Percentiles rank a stretch among this genome's conserved stretches.
These are phyloP conservation scores for Mentha longifolia DNA, from an alignment of 257 asterid species.

Conservation along the genomic window DNA sequence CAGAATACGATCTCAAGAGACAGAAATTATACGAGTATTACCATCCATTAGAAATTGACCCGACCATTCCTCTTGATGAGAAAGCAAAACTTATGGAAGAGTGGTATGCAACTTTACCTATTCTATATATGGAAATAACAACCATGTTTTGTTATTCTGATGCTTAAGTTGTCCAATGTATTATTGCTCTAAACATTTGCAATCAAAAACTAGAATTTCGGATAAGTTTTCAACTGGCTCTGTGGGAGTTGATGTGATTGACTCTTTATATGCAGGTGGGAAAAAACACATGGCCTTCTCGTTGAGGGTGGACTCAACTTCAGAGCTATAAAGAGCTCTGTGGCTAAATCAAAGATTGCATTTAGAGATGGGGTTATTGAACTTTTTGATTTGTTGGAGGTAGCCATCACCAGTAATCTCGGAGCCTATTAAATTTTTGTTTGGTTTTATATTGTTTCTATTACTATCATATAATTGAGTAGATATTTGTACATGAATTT, in stretches of 20 bases:
- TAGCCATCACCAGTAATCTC: constrained; percentile 33
- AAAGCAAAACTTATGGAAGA: constrained; percentile 92
- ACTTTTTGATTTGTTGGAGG: constrained; percentile 91
- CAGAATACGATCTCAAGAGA: constrained; percentile 79
- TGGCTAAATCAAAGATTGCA: constrained; percentile 67
- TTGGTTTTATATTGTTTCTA: not conserved
- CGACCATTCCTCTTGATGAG: constrained; percentile 75
- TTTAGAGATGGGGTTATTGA: constrained; percentile 88
- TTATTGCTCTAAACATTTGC: constrained; percentile 19
- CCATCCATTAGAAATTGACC: constrained; percentile 90
- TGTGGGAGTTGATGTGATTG: constrained; percentile 27
- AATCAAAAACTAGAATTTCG: constrained; percentile 4
- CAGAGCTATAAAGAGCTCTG: constrained; percentile 72
- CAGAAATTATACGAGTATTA: constrained; percentile 72
- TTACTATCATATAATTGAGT: not conserved
- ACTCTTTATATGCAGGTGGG: constrained; percentile 72
- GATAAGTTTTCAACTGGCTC: constrained; percentile 13
- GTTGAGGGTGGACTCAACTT: constrained; percentile 83
- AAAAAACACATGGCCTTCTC: constrained; percentile 85
- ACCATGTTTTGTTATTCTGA: not conserved
- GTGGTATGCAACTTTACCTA: constrained; percentile 63
- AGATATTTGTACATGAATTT: not conserved
- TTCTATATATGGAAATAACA: constrained; percentile 13
- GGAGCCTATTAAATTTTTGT: not conserved
- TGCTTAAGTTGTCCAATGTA: not conserved